Conservation (phyloP, 495 filamentous ascomycete species). For the Aspergillus egyptiacus region DNA sequence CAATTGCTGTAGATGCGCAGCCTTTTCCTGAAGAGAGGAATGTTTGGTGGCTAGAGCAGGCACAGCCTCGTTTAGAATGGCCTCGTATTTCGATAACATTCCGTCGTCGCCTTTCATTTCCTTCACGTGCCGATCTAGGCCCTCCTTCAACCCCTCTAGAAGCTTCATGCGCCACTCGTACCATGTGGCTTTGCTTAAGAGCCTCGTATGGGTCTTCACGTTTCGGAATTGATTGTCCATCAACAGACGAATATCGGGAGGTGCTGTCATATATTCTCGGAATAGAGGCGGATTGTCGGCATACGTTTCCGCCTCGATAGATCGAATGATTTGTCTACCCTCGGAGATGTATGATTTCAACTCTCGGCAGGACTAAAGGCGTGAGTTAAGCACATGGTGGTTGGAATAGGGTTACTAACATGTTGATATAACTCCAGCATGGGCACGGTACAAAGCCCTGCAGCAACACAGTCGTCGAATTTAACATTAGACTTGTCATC, state of each 20-base stretch:
- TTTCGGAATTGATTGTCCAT: slow-evolving; percentile 98
- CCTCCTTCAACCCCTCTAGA: slow-evolving; percentile 74
- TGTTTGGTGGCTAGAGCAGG: slow-evolving; percentile 56
- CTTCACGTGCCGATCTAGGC: slow-evolving; percentile 63
- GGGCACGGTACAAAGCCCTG: slow-evolving; percentile 84
- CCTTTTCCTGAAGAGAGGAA: slow-evolving; percentile 56
- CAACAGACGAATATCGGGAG: slow-evolving; percentile 70
- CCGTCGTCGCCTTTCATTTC: slow-evolving; percentile 73
- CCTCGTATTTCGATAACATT: slow-evolving; percentile 60
- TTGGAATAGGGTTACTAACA: slow-evolving; percentile 44
- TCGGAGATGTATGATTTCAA: slow-evolving; percentile 92
- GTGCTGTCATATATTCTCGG: slow-evolving; percentile 81
- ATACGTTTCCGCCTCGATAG: slow-evolving; percentile 81
- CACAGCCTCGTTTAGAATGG: slow-evolving; percentile 55
- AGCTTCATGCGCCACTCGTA: slow-evolving; percentile 96
- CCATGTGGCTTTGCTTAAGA: slow-evolving; percentile 91
- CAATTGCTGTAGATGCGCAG: slow-evolving; percentile 57
- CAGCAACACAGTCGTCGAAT: slow-evolving; percentile 74
- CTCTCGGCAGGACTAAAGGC: slow-evolving; percentile 75
- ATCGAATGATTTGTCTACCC: slow-evolving; percentile 76
- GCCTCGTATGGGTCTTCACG: slow-evolving; percentile 82
- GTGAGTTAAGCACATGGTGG: slow-evolving; percentile 28
- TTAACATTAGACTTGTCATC: slow-evolving; percentile 40
- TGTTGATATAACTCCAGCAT: slow-evolving; percentile 94
- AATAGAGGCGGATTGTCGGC: slow-evolving; percentile 88